phyloP scores from a whole-genome alignment of 306 rosid genomes.

The Ziziphus jujuba region DNA sequence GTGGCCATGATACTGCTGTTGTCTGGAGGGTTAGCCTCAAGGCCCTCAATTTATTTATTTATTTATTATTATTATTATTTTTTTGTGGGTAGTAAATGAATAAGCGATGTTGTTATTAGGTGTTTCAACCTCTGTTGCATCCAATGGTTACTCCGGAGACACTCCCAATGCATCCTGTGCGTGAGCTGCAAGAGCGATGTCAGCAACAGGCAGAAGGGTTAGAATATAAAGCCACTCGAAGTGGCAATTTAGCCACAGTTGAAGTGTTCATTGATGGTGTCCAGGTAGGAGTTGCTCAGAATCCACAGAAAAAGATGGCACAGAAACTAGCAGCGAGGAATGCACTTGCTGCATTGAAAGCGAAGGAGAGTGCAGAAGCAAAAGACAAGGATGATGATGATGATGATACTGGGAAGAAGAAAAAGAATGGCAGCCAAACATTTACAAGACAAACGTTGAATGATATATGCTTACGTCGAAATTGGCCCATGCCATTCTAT shows the following conservation, averaged over 20 bases:
- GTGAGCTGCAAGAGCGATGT: slow-evolving; percentile 98
- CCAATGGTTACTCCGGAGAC: slow-evolving; percentile 99
- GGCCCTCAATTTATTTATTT: slow-evolving; percentile 1
- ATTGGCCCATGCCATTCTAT: slow-evolving; percentile 97
- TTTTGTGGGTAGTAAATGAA: slow-evolving; percentile 11
- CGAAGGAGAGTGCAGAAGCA: slow-evolving; percentile 67
- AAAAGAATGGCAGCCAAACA: slow-evolving; percentile 80
- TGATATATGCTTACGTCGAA: slow-evolving; percentile 88
- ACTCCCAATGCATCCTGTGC: slow-evolving; percentile 99
- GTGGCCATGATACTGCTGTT: slow-evolving; percentile 62
- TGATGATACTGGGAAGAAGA: slow-evolving; percentile 62
- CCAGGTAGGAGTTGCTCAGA: slow-evolving; percentile 82
- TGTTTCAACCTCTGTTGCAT: slow-evolving; percentile 86
- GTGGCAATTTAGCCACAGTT: slow-evolving; percentile 90
- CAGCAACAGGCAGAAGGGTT: slow-evolving; percentile 98
- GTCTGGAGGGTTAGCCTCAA: slow-evolving; percentile 75
- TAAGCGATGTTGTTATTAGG: slow-evolving; percentile 42
- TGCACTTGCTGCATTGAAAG: slow-evolving; percentile 86
- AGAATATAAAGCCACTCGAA: slow-evolving; percentile 88
- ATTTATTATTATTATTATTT: neutral
- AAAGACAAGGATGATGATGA: slow-evolving; percentile 56
- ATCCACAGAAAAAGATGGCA: slow-evolving; percentile 98
- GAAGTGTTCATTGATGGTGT: slow-evolving; percentile 95
- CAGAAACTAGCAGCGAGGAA: slow-evolving; percentile 98
- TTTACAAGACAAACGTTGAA: slow-evolving; percentile 92